These are phyloP conservation scores for Ceratocystis huliohia DNA, from an alignment of 2,329 filamentous ascomycete genomes.

Conservation along the genomic window DNA sequence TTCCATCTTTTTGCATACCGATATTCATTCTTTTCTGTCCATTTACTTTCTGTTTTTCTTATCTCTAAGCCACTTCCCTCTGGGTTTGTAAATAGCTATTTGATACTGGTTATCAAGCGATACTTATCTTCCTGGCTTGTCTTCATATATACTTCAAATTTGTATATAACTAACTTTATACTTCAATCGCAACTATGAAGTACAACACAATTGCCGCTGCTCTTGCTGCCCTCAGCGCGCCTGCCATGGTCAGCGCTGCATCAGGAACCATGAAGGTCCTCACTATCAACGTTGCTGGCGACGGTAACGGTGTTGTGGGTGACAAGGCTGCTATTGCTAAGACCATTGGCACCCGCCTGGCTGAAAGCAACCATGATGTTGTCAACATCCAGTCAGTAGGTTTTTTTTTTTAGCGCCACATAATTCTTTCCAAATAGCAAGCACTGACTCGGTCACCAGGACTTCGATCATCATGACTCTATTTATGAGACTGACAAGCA, in stretches of 20 bases:
- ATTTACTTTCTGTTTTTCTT: neutral
- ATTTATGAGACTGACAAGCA: slow-evolving; percentile 50
- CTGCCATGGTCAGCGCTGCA: slow-evolving; percentile 16
- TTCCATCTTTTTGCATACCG: no score
- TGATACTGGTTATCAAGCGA: neutral
- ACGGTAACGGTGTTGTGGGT: slow-evolving; percentile 48
- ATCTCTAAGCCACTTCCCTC: neutral
- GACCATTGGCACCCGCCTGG: slow-evolving; percentile 41
- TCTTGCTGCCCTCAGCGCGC: slow-evolving; percentile 11
- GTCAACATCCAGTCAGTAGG: slow-evolving; percentile 51
- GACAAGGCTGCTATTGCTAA: slow-evolving; percentile 47
- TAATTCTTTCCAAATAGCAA: neutral
- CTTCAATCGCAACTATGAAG: slow-evolving; percentile 14
- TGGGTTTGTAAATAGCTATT: neutral
- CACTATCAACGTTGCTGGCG: slow-evolving; percentile 47
- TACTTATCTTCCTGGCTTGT: neutral
- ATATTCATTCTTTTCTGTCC: no score
- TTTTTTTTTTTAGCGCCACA: neutral
- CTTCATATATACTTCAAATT: neutral
- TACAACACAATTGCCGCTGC: slow-evolving; percentile 13
- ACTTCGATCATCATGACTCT: slow-evolving; percentile 55
- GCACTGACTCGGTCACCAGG: slow-evolving; percentile 25
- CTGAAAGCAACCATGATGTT: slow-evolving; percentile 42
- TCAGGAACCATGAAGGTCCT: slow-evolving; percentile 38
- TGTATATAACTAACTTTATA: no score